phyloP scores from a whole-genome alignment of 805 yeast species.

The Myxozyma neotropica region DNA sequence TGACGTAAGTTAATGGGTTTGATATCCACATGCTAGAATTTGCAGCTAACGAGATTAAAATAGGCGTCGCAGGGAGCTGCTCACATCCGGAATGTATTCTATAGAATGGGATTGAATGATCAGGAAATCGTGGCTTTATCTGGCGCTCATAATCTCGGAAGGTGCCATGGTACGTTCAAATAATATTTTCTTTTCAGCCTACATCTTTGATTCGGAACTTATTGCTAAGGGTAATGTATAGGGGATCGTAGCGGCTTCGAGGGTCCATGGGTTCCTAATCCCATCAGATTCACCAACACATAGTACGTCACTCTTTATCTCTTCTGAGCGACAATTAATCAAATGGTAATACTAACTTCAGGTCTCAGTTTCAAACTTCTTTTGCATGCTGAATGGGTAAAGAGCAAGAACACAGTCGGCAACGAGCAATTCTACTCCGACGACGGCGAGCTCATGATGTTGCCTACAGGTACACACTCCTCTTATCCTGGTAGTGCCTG shows the following conservation, averaged over 20 bases:
- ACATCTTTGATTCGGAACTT: too few species aligned
- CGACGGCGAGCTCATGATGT: conserved; percentile 77
- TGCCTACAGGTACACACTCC: conserved; percentile 53
- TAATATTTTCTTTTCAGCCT: neutral
- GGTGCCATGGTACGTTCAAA: conserved; percentile 59
- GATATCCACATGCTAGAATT: neutral
- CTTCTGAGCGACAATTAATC: too few species aligned
- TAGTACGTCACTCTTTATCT: conserved; percentile 43
- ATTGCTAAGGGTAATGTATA: neutral
- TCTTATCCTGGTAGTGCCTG: too few species aligned
- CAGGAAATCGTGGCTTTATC: conserved; percentile 72
- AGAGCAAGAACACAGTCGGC: conserved; percentile 46
- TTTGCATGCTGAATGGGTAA: conserved; percentile 57
- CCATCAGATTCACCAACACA: conserved; percentile 73
- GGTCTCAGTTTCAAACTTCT: conserved; percentile 51
- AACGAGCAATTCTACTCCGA: conserved; percentile 57
- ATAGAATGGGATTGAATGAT: conserved; percentile 67
- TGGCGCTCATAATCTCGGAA: conserved; percentile 78
- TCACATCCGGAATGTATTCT: conserved; percentile 66
- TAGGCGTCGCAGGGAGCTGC: conserved; percentile 61
- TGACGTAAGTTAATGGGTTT: conserved; percentile 44
- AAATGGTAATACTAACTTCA: neutral
- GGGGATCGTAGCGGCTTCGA: conserved; percentile 63
- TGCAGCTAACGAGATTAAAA: neutral
- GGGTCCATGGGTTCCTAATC: conserved; percentile 86